A percentile compares a stretch with the other conserved stretches of the same genome.
Conservation (phyloP, 306 rosid species). For the Hylodesmum podocarpum region DNA sequence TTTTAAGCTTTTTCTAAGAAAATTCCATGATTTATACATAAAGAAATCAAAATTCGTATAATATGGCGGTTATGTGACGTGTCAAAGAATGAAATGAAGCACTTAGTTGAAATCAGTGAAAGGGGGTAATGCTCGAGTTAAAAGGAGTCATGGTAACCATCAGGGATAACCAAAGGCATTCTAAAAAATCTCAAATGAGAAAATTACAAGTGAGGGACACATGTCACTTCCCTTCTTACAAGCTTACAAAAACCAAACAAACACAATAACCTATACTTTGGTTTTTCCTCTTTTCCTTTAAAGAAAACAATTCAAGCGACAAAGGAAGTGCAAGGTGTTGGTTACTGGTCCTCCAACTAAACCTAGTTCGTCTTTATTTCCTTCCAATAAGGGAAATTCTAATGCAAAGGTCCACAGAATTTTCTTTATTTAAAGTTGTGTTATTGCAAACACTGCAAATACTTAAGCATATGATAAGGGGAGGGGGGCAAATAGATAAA, state of each 20-base stretch:
- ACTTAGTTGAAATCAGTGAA: neutral
- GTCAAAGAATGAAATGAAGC: neutral
- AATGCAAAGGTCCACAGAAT: neutral
- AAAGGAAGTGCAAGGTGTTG: neutral
- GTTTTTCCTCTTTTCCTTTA: neutral
- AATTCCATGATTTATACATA: neutral
- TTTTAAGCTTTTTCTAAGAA: neutral
- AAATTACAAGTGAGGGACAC: neutral
- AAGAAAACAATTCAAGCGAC: neutral
- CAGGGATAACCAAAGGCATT: neutral
- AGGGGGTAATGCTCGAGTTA: neutral
- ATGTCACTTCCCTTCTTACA: neutral
- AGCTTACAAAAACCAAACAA: neutral
- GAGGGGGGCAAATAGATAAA: neutral
- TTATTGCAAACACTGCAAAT: neutral
- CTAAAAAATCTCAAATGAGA: neutral
- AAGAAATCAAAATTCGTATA: neutral
- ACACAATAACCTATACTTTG: neutral
- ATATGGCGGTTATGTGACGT: neutral
- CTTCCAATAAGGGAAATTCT: constrained; percentile 1
- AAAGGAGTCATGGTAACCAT: neutral
- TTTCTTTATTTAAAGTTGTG: neutral
- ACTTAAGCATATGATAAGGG: neutral
- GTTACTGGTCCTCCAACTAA: constrained; percentile 9
- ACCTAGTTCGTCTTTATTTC: neutral